phyloP scores from a whole-genome alignment of 805 yeast species.

The Sugiyamaella floridensis region DNA sequence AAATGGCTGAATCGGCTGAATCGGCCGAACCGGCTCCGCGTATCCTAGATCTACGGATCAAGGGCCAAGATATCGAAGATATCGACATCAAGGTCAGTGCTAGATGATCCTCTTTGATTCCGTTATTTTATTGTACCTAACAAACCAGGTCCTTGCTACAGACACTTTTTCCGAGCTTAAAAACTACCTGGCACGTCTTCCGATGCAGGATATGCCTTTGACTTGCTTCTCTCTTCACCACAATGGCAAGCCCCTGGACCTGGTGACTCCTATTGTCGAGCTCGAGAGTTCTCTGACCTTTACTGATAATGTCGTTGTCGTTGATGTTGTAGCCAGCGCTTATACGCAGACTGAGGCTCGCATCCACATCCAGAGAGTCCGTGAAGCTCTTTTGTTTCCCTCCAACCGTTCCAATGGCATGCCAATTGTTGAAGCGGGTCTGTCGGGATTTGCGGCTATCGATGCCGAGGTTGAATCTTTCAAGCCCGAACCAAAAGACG shows the following conservation, averaged over 20 bases:
- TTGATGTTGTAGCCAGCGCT: slow-evolving; percentile 42
- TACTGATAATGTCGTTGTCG: slow-evolving; percentile 31
- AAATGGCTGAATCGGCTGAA: not conserved
- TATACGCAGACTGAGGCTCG: slow-evolving; percentile 57
- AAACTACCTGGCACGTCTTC: slow-evolving; percentile 50
- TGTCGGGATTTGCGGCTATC: slow-evolving; percentile 36
- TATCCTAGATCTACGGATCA: not conserved
- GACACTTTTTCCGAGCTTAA: slow-evolving; percentile 53
- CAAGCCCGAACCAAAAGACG: slow-evolving; percentile 12
- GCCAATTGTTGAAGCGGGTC: slow-evolving; percentile 40
- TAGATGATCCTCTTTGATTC: not conserved
- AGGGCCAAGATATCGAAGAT: not conserved
- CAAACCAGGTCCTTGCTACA: not conserved
- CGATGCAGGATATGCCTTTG: slow-evolving; percentile 47
- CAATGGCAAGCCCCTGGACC: slow-evolving; percentile 33
- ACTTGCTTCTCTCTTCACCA: slow-evolving; percentile 50
- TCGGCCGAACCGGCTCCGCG: not conserved
- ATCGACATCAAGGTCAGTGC: slow-evolving; percentile 5
- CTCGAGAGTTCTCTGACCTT: slow-evolving; percentile 20
- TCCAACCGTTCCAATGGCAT: slow-evolving; percentile 33
- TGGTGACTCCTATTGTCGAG: slow-evolving; percentile 26
- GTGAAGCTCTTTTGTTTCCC: slow-evolving; percentile 51
- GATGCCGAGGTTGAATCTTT: slow-evolving; percentile 12
- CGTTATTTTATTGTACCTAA: not conserved
- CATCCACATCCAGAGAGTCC: slow-evolving; percentile 54